phyloP scores from a whole-genome alignment of 306 rosid species.

The Quercus cerris region DNA sequence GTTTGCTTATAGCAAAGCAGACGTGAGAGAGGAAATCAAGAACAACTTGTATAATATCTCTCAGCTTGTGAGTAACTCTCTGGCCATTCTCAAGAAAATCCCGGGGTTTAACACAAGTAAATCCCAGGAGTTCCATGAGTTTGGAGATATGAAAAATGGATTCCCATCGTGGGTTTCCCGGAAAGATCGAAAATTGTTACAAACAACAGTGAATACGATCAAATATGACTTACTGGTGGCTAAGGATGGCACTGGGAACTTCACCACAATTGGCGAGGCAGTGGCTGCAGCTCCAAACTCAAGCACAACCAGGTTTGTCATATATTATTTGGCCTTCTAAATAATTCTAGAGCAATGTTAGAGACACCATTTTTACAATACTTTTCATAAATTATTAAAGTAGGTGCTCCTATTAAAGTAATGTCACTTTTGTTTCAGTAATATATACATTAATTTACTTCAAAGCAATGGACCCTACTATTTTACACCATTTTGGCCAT shows the following conservation, averaged over 20 bases:
- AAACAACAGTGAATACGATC: slow-evolving; percentile 38
- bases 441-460: too few relatives aligned
- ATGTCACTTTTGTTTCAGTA: too few relatives aligned
- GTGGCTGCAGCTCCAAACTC: slow-evolving; percentile 80
- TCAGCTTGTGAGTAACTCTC: slow-evolving; percentile 59
- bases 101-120: slow-evolving; percentile 16
- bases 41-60: slow-evolving; percentile 30
- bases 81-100: slow-evolving; percentile 72
- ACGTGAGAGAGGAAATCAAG: slow-evolving; percentile 35
- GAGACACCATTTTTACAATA: too few relatives aligned
- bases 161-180: slow-evolving; percentile 62
- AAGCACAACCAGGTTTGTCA: slow-evolving; percentile 57
- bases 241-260: slow-evolving; percentile 79
- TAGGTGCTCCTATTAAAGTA: too few relatives aligned
- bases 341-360: neutral
- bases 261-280: slow-evolving; percentile 60
- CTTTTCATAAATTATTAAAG: too few relatives aligned
- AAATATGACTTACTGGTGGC: slow-evolving; percentile 66
- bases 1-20: slow-evolving; percentile 32
- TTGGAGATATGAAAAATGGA: slow-evolving; percentile 46
- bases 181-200: slow-evolving; percentile 54
- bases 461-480: too few relatives aligned
- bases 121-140: slow-evolving; percentile 42
- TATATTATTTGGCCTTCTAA: neutral
- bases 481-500: too few relatives aligned